Evolutionary conservation across 2,329 filamentous ascomycete genomes (phyloP), one percentile per base, ranked within the genome.

Genomic region (Sclerotiophoma versabilis): DNA sequence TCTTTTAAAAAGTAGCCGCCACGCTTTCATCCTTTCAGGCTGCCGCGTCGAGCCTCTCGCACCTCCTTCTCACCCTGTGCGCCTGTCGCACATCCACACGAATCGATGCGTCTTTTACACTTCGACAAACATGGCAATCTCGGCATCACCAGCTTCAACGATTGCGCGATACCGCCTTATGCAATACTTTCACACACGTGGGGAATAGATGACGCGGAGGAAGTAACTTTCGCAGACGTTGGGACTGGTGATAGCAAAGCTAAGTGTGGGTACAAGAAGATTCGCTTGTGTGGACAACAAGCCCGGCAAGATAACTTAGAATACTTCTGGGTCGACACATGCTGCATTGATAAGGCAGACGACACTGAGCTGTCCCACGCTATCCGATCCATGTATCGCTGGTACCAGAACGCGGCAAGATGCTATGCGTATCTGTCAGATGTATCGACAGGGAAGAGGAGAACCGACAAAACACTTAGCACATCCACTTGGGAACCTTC

Each of bases 351-450:
- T 29, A 39, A 49, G 22, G 12, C 34, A 23, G 25, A 33, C 25
- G 26, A 33, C 5, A 26, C 29, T 32, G 36, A 49, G 27, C 26
- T 32, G 7, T 15, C 20, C 10, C 4, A 14, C 6, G 7, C 46
- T 6, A 39, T 49, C n/a, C 2, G n/a, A 7, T 44, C 41, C 4
- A 44, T 44, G 41, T 44, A 23, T 30, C 41, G 17, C 12, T 48
- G 37, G 37, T 48, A 47, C 15, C 37, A 34, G 11, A 43, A 43
- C 30, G 43, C 50, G 23, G 43, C 27, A 2, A 32, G 30, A 17
- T 52, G 41, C 19, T 52, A 52, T 41, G 49, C 41, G 2, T 52
- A 46, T 20, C 26, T 52, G 6, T 17, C 50, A 3, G 50, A 54
- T 37, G 50, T 54, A n/a, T n/a, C n/a, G n/a, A n/a, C n/a, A n/a